Base-by-base conservation (phyloP, 2,329 filamentous ascomycete genomes). In the Phyllosticta citribraziliensis region DNA sequence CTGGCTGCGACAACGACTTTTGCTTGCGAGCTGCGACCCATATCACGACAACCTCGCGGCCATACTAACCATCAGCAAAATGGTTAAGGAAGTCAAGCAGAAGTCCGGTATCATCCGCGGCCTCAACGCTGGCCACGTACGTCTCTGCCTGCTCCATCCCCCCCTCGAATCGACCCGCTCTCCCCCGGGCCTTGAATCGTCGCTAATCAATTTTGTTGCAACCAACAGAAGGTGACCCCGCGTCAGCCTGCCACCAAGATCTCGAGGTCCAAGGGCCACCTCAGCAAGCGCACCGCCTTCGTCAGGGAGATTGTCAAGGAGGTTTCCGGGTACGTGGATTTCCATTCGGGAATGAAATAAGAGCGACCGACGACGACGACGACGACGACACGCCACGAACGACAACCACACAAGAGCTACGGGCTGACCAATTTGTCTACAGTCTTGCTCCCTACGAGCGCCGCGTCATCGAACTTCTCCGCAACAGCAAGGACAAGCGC, bases 401-500 rank as follows among this genome's bases (percentile, higher is more conserved):
- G 53, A 30, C 14, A 22, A 19, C 24, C 20, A 52, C 9, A n/a
- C 5, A n/a, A n/a, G 27, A 27, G 30, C 30, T 25, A 11, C 40
- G 9, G 33, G 63, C 63, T 64, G 57, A 64, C 61, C n/a, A 33
- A 30, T 53, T 62, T 24, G 17, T 30, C 22, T 61, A 50, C 64
- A 88, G 89, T 76, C 88, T 94, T 71, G 90, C 90, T 71, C 90
- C 90, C 74, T 94, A 99, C 79, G 94, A 99, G 88, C 93, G 94
- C 80, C 91, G 94, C 77, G 90, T 99, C 72, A 96, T 99, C 77
- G 94, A 99, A 86, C 84, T 99, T 78, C 88, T 99, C 81, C 91
- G 94, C 75, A 99, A 99, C 89, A 88, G 85, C 84, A 95, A 96
- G 84, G 94, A 99, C 82, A 97, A 97, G 90, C 91, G 93, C 81